These are phyloP conservation scores for Yamadazyma triangularis DNA, from an alignment of 1,139 yeast species.

Conservation along the genomic window DNA sequence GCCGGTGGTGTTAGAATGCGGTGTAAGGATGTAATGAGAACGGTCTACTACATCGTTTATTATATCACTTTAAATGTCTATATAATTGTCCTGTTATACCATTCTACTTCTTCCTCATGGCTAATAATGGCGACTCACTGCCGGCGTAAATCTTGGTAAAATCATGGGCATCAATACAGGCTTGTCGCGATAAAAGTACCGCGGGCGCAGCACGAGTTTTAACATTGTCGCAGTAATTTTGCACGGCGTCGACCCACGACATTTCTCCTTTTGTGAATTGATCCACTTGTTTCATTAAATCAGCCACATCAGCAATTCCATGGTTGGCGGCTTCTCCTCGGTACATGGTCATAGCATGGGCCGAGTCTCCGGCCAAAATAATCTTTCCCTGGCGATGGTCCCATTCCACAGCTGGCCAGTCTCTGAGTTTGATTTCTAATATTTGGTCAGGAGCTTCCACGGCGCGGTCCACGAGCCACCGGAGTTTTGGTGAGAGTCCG, in stretches of 20 bases:
- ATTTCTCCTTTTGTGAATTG: conserved; percentile 3
- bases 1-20: too few species aligned
- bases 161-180: conserved; percentile 19
- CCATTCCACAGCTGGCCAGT: conserved; percentile 16
- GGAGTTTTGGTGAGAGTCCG: conserved; percentile 13
- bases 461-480: conserved; percentile 14
- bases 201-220: conserved; percentile 14
- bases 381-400: conserved; percentile 4
- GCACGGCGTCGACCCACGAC: conserved; percentile 11
- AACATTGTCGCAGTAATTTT: conserved; percentile 9
- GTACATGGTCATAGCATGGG: conserved; percentile 20
- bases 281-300: conserved; percentile 11
- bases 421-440: conserved; percentile 14
- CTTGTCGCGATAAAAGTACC: conserved; percentile 16
- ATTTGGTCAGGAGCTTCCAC: conserved; percentile 10
- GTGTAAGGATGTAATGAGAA: too few species aligned
- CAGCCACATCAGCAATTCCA: conserved; percentile 16
- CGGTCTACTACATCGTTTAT: too few species aligned
- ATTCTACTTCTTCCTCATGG: conserved; percentile 16
- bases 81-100: too few species aligned
- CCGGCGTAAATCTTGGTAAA: conserved; percentile 11
- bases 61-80: background rate
- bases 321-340: conserved; percentile 20
- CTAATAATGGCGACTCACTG: conserved; percentile 14
- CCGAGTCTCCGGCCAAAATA: conserved; percentile 12